Base-by-base conservation (phyloP, 129 eudicot species). In the Kitagawia praeruptora region DNA sequence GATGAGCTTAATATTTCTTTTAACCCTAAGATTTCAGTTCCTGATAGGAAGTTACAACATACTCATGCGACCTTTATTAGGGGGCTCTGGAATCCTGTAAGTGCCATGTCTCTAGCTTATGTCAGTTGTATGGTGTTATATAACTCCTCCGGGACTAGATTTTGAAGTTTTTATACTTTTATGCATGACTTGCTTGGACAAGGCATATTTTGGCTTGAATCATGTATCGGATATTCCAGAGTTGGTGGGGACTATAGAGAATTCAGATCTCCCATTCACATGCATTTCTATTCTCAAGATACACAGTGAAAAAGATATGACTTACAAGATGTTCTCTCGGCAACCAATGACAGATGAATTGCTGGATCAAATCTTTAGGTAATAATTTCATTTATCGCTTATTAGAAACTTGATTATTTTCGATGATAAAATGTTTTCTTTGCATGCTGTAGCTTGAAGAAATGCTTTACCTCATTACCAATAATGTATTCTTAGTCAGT, bases 241-340 rank as follows among this genome's bases (percentile, higher is more conserved):
- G 66, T 31, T 90, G 82, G 90, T 94, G 49, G 98, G 96, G 80
- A 94, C 98, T 69, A 80, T 79, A 4, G 98, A 94, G 87, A 82
- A 79, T 75, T 74, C 88, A 71, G 86, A 86, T 66, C 84, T 94
- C 81, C 96, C 94, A 10, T 94, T 94, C 77, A 86, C 98, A 28
- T 77, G 98, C 86, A 90, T 94, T 40, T 89, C 93, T 21, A 78
- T 92, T 51, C 92, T 94, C 61, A 92, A 92, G 87, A 75, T 86
- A 86, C 92, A 94, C 34, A 47, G 25, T n/a, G 81, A 81, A 72
- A 85, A 85, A 63, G 98, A 94, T 66, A 77, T 87, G 84, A 89
- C 96, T n/a, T 94, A 86, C 88, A 94, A 94, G 89, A 83, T 94
- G 77, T 94, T 94, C 84, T 94, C 98, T 66, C 93, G 97, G 79